Evolutionary conservation across 495 filamentous ascomycete genomes (phyloP), one percentile per base, ranked within the genome.

Genomic region (Wilcoxina mikolae): DNA sequence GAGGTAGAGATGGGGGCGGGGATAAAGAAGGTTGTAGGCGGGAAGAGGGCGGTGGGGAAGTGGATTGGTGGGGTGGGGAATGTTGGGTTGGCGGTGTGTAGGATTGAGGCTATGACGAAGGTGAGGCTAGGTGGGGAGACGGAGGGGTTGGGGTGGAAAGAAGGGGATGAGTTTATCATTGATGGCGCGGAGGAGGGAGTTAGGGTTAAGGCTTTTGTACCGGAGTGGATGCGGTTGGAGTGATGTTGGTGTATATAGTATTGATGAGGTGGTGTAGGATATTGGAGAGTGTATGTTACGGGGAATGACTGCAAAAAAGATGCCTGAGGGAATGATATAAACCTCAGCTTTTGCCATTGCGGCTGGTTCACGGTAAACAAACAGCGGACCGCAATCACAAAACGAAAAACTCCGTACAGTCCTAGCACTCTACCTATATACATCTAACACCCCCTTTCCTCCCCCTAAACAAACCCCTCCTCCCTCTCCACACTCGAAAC

Each of bases 101-200:
- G 90, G 55, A 64, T 98, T 65, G 89, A 93, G 72, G 77, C 78
- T 67, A 95, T 95, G 88, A 90, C 85, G 1, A 80, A 82, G 66
- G 67, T 87, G 24, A 66, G 66, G 27, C 63, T 87, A 43, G 81
- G 84, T 65, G 73, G 74, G 58, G 65, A 81, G 0, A 70, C 70
- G 1, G 78, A 72, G 67, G 71, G 70, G 3, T 67, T 9, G 44
- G 58, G 64, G 48, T 72, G 67, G 43, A 62, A 71, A 46, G 71
- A 70, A 18, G 69, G 62, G 12, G 71, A 73, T 52, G 73, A 76
- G 61, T 74, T 76, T 49, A 68, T 70, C 12, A 59, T 76, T 3
- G 67, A 61, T 22, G 65, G 57, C n/a, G 51, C 56, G 9, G 55
- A 42, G 20, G 3, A 58, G 35, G 57, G 64, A 57, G 69, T 89